These are phyloP conservation scores for Sphagnum tenellum DNA, from an alignment of 225 moss, liverwort and hornwort genomes.

Conservation along the genomic window DNA sequence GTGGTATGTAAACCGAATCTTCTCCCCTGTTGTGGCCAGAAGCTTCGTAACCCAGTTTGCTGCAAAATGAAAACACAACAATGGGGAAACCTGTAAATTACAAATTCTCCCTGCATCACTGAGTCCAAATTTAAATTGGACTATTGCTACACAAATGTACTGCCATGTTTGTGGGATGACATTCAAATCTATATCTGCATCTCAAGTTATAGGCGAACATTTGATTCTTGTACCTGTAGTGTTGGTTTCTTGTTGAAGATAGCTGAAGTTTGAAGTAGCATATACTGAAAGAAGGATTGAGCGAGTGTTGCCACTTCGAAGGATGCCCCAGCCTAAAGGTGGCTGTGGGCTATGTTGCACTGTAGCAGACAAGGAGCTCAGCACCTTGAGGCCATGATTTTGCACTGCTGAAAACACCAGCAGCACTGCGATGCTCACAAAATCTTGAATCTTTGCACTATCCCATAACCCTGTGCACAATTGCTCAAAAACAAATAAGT, in stretches of 20 bases:
- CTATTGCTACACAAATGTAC: no score
- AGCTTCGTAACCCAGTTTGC: conserved; percentile 82
- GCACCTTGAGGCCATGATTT: conserved; percentile 82
- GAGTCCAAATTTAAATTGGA: no score
- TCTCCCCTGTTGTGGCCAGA: conserved; percentile 67
- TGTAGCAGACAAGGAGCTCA: conserved; percentile 86
- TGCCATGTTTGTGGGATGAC: no score
- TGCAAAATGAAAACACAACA: conserved; percentile 15
- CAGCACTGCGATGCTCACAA: conserved; percentile 66
- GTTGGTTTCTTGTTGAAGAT: conserved; percentile 73
- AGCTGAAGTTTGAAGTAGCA: conserved; percentile 72
- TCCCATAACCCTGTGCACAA: conserved; percentile 67
- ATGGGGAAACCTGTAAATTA: no score
- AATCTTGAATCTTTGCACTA: conserved; percentile 60
- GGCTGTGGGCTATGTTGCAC: conserved; percentile 81
- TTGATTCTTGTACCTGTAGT: conserved; percentile 32
- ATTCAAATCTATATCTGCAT: no score
- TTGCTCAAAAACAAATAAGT: no score
- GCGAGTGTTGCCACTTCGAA: conserved; percentile 67
- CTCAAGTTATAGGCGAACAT: neutral
- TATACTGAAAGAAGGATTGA: conserved; percentile 90
- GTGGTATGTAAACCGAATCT: conserved; percentile 63
- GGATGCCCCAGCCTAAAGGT: conserved; percentile 78
- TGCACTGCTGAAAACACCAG: conserved; percentile 88
- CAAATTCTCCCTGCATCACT: no score